These are phyloP conservation scores for Metschnikowia noctiluminum DNA, from an alignment of 805 yeast species.

Conservation along the genomic window DNA sequence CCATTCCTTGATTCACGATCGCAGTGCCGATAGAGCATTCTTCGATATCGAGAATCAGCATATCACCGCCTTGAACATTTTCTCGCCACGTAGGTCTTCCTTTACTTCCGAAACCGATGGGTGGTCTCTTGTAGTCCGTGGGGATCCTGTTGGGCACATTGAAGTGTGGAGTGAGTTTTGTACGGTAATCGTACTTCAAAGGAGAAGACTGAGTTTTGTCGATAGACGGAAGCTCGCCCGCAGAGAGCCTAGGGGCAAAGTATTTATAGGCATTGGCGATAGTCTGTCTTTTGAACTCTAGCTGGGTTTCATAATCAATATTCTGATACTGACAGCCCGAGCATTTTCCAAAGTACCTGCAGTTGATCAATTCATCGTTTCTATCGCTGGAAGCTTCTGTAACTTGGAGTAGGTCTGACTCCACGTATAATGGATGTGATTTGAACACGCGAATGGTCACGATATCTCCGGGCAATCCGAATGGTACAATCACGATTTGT, in stretches of 20 bases:
- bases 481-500: slow-evolving; percentile 79
- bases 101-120: slow-evolving; percentile 85
- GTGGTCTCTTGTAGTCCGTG: slow-evolving; percentile 47
- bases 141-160: slow-evolving; percentile 61
- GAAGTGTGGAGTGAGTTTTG: slow-evolving; percentile 95
- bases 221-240: slow-evolving; percentile 54
- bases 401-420: slow-evolving; percentile 66
- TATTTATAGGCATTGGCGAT: slow-evolving; percentile 77
- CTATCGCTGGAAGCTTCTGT: slow-evolving; percentile 30
- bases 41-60: slow-evolving; percentile 79
- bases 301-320: slow-evolving; percentile 68
- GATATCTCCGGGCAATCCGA: slow-evolving; percentile 81
- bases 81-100: slow-evolving; percentile 73
- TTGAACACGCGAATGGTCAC: slow-evolving; percentile 70
- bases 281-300: slow-evolving; percentile 67
- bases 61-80: slow-evolving; percentile 53
- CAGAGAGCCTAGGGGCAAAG: slow-evolving; percentile 57
- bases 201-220: slow-evolving; percentile 75
- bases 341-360: slow-evolving; percentile 87
- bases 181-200: slow-evolving; percentile 69
- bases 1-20: slow-evolving; percentile 70
- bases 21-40: slow-evolving; percentile 89
- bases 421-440: slow-evolving; percentile 71
- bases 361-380: slow-evolving; percentile 60
- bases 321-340: slow-evolving; percentile 95